Base-by-base conservation (phyloP, 176 grass and related monocot species). In the Chloris gayana region DNA sequence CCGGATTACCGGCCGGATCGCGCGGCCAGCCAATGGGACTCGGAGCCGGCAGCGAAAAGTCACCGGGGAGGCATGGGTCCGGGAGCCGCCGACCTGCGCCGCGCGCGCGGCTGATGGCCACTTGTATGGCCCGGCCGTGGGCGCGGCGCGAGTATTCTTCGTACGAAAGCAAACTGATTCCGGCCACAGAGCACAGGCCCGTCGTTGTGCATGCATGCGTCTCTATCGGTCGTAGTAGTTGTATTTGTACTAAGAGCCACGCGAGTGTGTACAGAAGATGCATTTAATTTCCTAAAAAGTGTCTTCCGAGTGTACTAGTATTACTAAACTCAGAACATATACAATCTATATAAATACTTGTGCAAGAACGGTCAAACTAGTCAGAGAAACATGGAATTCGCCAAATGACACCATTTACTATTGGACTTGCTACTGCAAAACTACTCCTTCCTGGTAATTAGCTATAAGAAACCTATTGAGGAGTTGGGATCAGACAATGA, bases 1-100 rank as follows among this genome's bases (percentile, higher is more conserved):
- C 32, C 60, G 59, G 19, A 60, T 60, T 29, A 76, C 58, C 74
- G 64, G 64, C 76, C 42, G 59, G 22, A 25, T 12, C 34, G n/a
- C 11, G 25, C 7, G 57, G 17, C 53, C 15, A 15, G 57, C 41
- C 53, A 61, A 63, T 45, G 15, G 22, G 54, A 17, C 30, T 14
- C 8, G 30, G 19, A 41, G 64, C 22, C 65, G 33, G 31, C 12
- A 3, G 7, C 19, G 33, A 29, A 14, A 57, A 11, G 72, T 68
- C 81, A 47, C 21, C 47, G 38, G 7, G 30, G 42, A 53, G 56
- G 83, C 66, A 78, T 85, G 74, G 82, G 73, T 17, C 72, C 45
- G 72, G 72, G 73, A 21, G 7, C 73, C 50, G 56, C 71, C 47
- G 72, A 38, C 65, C 74, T 37, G 37, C 35, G n/a, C 32, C 9